phyloP scores from a whole-genome alignment of 2,329 filamentous ascomycete species.

The Juglanconis oblonga region DNA sequence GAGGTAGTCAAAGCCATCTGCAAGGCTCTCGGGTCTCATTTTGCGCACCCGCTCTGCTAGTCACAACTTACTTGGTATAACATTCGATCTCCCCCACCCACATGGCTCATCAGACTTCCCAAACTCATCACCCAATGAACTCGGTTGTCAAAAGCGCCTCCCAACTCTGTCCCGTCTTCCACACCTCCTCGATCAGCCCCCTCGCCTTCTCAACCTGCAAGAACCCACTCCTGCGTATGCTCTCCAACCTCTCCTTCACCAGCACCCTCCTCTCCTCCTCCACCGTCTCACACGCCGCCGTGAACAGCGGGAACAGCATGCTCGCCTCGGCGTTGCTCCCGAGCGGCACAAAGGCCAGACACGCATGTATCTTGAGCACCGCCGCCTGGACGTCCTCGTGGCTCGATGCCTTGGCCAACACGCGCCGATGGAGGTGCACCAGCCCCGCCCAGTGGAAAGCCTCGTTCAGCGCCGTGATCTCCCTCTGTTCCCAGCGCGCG shows the following conservation, averaged over 20 bases:
- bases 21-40: background rate
- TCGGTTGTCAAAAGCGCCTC: constrained; percentile 64
- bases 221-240: constrained; percentile 72
- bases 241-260: constrained; percentile 63
- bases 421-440: constrained; percentile 70
- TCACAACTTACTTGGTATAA: background rate
- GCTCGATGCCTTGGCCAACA: constrained; percentile 58
- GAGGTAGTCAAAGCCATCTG: too few species aligned
- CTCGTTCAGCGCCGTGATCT: constrained; percentile 70
- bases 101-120: background rate
- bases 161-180: constrained; percentile 67
- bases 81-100: too few species aligned
- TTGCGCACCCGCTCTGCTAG: background rate
- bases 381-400: constrained; percentile 61
- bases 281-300: constrained; percentile 71
- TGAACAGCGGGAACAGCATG: constrained; percentile 77
- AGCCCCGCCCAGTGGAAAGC: constrained; percentile 78
- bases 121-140: constrained; percentile 56
- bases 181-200: constrained; percentile 65
- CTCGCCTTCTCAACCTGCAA: constrained; percentile 65
- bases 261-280: constrained; percentile 53
- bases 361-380: constrained; percentile 60
- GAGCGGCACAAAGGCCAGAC: constrained; percentile 58
- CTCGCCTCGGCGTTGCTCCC: constrained; percentile 73
- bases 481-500: constrained; percentile 56